Base-by-base conservation (phyloP, 352 stramenopile species). In the Phytophthora syringae region DNA sequence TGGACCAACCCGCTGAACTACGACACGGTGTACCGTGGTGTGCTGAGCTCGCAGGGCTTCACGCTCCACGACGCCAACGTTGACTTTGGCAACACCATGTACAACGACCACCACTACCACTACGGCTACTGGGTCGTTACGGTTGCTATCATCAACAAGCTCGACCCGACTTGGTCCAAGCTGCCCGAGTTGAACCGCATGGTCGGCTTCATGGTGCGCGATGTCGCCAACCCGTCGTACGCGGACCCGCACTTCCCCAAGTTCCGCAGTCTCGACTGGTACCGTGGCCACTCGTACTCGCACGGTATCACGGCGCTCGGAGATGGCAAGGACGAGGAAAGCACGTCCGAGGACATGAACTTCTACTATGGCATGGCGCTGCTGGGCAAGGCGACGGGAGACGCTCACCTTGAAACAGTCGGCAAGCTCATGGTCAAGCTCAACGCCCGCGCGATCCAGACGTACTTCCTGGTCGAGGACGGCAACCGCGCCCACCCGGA, bases 81-180 rank as follows among this genome's bases (percentile, higher is more conserved):
- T 13, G 77, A 86, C 54, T 86, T 86, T 45, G 77, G 77, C 39
- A 83, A 83, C 70, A 70, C 75, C 57, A 77, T 83, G 72, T 83
- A 83, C 72, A 83, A 83, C 53, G 76, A 84, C 53, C 76, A 84
- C 56, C 76, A 84, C 52, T 84, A 75, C 52, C 76, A 84, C 44
- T 84, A 79, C 56, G 76, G 76, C 54, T 84, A 84, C 70, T 84
- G 51, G 51, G 56, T 84, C 2, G 60, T 72, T 45, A 74, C 73
- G 3, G 68, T 64, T 27, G 73, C 75, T 20, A 72, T 79, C 36
- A 45, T 83, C 18, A 82, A 82, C 64, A 71, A 79, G 45, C 59
- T 84, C 12, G 69, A 81, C 43, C 76, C 72, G 24, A 72, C 62
- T 7, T 81, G 73, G 76, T 60, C 61, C 1, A 55, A 57, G n/a